phyloP scores from a whole-genome alignment of 2,329 filamentous ascomycete species.

The Orbilia brochopaga region DNA sequence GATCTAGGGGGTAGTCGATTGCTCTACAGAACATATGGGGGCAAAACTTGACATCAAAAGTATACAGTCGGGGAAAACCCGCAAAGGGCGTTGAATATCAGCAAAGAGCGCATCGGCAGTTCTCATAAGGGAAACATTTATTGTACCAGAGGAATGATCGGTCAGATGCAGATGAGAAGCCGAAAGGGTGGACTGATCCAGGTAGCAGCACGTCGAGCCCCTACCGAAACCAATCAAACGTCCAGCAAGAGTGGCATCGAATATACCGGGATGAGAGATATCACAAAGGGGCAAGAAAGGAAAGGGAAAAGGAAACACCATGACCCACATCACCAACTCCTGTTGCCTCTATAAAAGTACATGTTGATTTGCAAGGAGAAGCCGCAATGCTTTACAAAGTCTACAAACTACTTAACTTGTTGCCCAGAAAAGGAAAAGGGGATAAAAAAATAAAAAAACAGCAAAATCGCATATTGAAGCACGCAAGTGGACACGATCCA shows the following conservation, averaged over 20 bases:
- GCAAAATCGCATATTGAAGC: conserved; percentile 6
- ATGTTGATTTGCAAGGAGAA: conserved; percentile 32
- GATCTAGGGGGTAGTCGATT: conserved; percentile 50
- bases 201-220: neutral
- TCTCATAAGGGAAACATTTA: too few relatives aligned
- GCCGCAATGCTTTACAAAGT: conserved; percentile 36
- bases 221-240: too few relatives aligned
- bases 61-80: neutral
- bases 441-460: conserved; percentile 18
- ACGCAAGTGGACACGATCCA: conserved; percentile 1
- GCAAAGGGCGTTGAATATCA: neutral
- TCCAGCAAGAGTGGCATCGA: too few relatives aligned
- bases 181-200: conserved; percentile 6
- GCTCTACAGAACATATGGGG: conserved; percentile 35
- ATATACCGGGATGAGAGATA: conserved; percentile 8
- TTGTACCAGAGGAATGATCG: too few relatives aligned
- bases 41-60: neutral
- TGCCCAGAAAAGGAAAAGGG: conserved; percentile 10
- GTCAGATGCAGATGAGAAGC: too few relatives aligned
- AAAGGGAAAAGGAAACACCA: conserved; percentile 34
- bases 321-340: conserved; percentile 49
- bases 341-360: conserved; percentile 51
- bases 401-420: conserved; percentile 28
- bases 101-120: neutral
- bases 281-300: conserved; percentile 3